Percentiles rank a stretch among this genome's conserved stretches.
Evolutionary conservation across 2,329 filamentous ascomycete genomes (phyloP).

Genomic region (Colletotrichum sp.): DNA sequence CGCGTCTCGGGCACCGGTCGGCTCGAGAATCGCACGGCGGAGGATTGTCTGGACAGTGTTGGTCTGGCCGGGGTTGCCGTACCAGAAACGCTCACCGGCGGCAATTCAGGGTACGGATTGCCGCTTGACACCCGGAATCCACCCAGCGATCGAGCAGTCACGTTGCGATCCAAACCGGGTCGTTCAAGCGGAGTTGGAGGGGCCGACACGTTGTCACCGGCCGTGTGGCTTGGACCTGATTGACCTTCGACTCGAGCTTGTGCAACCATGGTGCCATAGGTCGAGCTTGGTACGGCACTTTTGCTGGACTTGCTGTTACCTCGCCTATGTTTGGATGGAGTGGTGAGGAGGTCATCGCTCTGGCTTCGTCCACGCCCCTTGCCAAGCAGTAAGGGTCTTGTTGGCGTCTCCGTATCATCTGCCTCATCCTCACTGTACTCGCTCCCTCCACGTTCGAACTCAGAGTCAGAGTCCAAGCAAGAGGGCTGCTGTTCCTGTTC

Average conservation of each 20-base stretch:
- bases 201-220: conserved; percentile 7
- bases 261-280: conserved; percentile 30
- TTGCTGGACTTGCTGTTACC: conserved; percentile 8
- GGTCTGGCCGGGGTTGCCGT: conserved; percentile 41
- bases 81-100: background rate
- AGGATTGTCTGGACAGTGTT: conserved; percentile 56
- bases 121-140: conserved; percentile 9
- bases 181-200: conserved; percentile 14
- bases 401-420: conserved; percentile 20
- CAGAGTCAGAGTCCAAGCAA: conserved; percentile 34
- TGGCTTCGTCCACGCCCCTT: conserved; percentile 15
- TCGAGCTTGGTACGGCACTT: background rate
- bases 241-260: conserved; percentile 16
- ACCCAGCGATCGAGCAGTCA: conserved; percentile 13
- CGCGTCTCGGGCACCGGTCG: conserved; percentile 74
- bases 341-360: conserved; percentile 16
- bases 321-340: conserved; percentile 12
- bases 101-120: background rate
- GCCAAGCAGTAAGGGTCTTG: conserved; percentile 20
- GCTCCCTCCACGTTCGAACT: conserved; percentile 36
- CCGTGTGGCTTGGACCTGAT: conserved; percentile 1
- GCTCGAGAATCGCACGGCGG: conserved; percentile 70
- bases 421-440: conserved; percentile 31
- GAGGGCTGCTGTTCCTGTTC: conserved; percentile 38
- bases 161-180: conserved; percentile 10